These are phyloP conservation scores for Bonia amplexicaulis DNA, from an alignment of 176 grass and related monocot species.

Conservation along the genomic window DNA sequence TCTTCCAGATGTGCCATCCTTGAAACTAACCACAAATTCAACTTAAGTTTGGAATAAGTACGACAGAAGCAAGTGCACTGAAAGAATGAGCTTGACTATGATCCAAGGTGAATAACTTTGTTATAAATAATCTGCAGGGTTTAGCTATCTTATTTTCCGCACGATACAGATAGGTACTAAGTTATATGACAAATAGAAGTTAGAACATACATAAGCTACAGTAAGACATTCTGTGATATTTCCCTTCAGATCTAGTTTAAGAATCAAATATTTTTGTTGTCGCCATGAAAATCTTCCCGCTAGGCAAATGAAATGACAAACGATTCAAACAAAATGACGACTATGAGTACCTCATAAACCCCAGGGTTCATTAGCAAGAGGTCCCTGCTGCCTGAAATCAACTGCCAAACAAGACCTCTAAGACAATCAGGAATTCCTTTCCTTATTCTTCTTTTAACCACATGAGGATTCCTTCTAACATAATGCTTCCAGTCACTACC, in stretches of 20 bases:
- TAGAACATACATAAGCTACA: neutral
- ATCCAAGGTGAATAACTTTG: neutral
- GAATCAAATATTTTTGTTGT: neutral
- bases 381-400: conserved; percentile 94
- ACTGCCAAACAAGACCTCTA: conserved; percentile 93
- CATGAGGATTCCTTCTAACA: conserved; percentile 82
- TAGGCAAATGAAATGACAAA: neutral
- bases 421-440: conserved; percentile 98
- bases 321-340: neutral
- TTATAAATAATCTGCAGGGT: neutral
- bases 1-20: neutral
- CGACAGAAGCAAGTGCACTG: neutral
- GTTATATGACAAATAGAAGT: neutral
- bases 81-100: neutral
- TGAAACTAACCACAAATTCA: neutral
- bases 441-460: conserved; percentile 84
- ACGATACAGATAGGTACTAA: neutral
- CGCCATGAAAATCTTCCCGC: neutral
- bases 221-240: neutral
- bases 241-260: neutral
- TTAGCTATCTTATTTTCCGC: neutral
- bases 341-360: conserved; percentile 78
- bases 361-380: conserved; percentile 81
- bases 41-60: neutral
- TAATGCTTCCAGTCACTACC: conserved; percentile 92